Base-by-base conservation (phyloP, 768 basidiomycete genomes). In the Tremella yokohamensis region DNA sequence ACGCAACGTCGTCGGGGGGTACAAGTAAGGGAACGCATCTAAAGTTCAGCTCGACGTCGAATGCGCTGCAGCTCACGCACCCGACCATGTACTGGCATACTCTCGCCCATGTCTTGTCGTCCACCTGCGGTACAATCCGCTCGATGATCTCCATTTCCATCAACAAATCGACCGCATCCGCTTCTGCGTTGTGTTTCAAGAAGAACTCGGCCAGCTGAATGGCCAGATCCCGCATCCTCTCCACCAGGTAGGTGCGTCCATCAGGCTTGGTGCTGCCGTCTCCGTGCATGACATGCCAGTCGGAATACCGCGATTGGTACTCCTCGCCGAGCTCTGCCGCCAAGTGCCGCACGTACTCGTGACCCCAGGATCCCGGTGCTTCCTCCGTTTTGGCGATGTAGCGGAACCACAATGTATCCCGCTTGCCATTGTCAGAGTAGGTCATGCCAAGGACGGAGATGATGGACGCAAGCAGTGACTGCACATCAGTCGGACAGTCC, bases 401-500 rank as follows among this genome's bases (percentile, higher is more conserved):
- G 48, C 93, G 88, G 79, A 96, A 98, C 62, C 85, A 84, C 25
- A 99, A 85, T 1, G 96, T 99, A 56, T 94, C 94, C 49, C 96
- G 87, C 40, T 91, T 90, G 79, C 96, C 86, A 16, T 90, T 93
- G 78, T 99, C 96, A 8, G 93, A 97, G 76, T 98, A 98, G 7
- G 96, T 99, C 96, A 99, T 99, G 7, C 94, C 96, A 45, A 99
- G 85, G 6, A 97, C 94, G 39, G 94, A 97, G 24, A 99, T 83
- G 60, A 99, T 97, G 69, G 97, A 93, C 22, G 92, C 92, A 73
- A 98, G 93, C 42, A 96, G 83, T 65, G 88, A 87, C 91, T 96
- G 11, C 29, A 52, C n/a, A 45, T 45, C n/a, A 45, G 42, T 18
- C 42, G 4, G 6, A 16, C 8, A 45, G 42, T 8, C 42, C 22